Base-by-base conservation (phyloP, 2,329 filamentous ascomycete genomes). In the Neonectria ditissima region DNA sequence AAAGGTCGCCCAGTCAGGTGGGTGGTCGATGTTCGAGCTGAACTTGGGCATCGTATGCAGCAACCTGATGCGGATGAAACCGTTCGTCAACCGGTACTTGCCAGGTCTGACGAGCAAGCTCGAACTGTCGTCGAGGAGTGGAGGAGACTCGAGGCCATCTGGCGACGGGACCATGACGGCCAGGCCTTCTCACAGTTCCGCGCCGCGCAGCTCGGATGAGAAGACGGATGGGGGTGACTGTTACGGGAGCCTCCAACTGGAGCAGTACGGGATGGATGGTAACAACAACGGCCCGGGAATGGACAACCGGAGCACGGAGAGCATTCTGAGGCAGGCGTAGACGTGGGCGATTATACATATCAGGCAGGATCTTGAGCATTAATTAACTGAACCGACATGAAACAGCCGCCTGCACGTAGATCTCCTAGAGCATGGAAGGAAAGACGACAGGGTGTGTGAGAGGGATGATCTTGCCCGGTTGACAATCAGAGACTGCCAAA, bases 1-100 rank as follows among this genome's bases (percentile, higher is more conserved):
- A 13, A 48, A 45, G 16, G 37, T 61, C n/a, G 62, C 57, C 3
- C 45, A 54, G 26, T 53, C 57, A 2, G 53, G 56, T 11, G 39
- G 61, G 9, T 64, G 62, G 62, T 64, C 62, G 6, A 43, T 57
- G 1, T 24, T 57, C 5, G 62, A 64, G 34, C 24, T 64, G 8
- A 64, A 61, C 32, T 43, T 64, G 20, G 26, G 26, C 3, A 28
- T 43, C 51, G 22, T 30, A 7, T 54, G 34, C 22, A 30, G n/a
- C 34, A 43, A 32, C 18, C 11, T 34, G 10, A 43, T 51, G 10
- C 26, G 47, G 37, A 55, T 55, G 58, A 55, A 55, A 18, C 45
- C 26, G n/a, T 58, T 34, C 18, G 26, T 44, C 11, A 16, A 34
- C 22, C 47, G 16, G 39, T 34, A 26, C 24, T 1, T 32, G 18